Base-by-base conservation (phyloP, 495 filamentous ascomycete species). In the Daldinia bambusicola region DNA sequence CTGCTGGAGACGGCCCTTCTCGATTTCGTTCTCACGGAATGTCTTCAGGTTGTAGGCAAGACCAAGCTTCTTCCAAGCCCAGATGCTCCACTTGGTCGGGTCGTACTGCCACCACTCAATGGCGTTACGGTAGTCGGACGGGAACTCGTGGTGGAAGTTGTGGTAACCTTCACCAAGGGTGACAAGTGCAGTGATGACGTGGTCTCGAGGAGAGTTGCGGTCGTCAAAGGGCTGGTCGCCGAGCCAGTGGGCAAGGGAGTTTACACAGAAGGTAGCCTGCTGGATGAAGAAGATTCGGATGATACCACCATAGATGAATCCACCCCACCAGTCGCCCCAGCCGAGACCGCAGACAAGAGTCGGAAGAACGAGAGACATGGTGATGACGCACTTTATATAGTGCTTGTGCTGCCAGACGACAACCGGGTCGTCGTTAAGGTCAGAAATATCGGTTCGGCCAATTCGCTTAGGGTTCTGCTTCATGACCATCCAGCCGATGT, bases 101-200 rank as follows among this genome's bases (percentile, higher is more conserved):
- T 99, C 95, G 76, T 99, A 99, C 85, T 99, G 95, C 85, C 91
- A 92, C 93, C 94, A 98, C 77, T 97, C 85, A 70, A 99, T 96
- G 58, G 95, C 95, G 80, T 99, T 99, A 78, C 95, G 93, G 91
- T 97, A 98, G 81, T 99, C 95, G 13, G 93, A 96, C 59, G 95
- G 95, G 84, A 99, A 99, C 79, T 99, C 95, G 87, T 99, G 95
- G 85, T 99, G 95, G 89, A 99, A 99, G 85, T 97, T 97, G 87
- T 98, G 94, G 85, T 99, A 99, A 57, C 95, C 95, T 81, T 99
- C 95, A 55, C 95, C 95, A 32, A 99, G 93, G 52, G 95, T 99
- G 62, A 96, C 92, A 12, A 99, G 83, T 55, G 95, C 95, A 50
- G 95, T 99, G 81, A 99, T 90, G 77, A 97, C 88, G 81, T 98